These are phyloP conservation scores for Nevesoporus exiguus DNA, from an alignment of 768 basidiomycete species.

Conservation along the genomic window DNA sequence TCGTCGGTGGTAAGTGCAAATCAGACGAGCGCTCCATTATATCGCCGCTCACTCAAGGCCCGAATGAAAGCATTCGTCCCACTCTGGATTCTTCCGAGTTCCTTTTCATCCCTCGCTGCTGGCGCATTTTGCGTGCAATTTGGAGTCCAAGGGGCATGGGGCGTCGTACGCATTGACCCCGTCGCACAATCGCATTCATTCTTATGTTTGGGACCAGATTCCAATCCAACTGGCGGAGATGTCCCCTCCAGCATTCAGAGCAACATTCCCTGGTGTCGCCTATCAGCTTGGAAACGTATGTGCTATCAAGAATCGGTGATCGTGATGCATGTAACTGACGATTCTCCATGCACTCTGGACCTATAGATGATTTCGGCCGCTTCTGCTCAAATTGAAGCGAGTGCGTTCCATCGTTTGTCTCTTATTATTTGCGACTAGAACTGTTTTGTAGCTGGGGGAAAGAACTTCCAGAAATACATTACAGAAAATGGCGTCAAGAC, in stretches of 20 bases:
- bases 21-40: not conserved
- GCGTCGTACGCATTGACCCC: constrained; percentile 52
- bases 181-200: not conserved
- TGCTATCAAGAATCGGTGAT: not conserved
- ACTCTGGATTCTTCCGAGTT: constrained; percentile 77
- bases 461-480: constrained; percentile 50
- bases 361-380: constrained; percentile 63
- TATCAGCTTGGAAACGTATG: constrained; percentile 76
- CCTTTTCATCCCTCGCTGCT: constrained; percentile 67
- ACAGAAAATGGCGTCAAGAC: constrained; percentile 37
- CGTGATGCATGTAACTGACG: not conserved
- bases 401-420: constrained; percentile 32
- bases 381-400: constrained; percentile 77
- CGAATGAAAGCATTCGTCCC: constrained; percentile 53
- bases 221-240: constrained; percentile 83
- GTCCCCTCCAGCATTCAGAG: constrained; percentile 85
- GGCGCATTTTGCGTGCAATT: constrained; percentile 87
- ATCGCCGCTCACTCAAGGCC: not conserved
- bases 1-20: constrained; percentile 24
- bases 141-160: constrained; percentile 90
- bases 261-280: constrained; percentile 81
- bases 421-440: not conserved
- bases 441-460: constrained; percentile 50
- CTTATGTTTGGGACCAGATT: constrained; percentile 32
- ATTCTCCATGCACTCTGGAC: not conserved